Conservation (phyloP, 31 red algal genomes). For the Asparagopsis taxiformis region DNA sequence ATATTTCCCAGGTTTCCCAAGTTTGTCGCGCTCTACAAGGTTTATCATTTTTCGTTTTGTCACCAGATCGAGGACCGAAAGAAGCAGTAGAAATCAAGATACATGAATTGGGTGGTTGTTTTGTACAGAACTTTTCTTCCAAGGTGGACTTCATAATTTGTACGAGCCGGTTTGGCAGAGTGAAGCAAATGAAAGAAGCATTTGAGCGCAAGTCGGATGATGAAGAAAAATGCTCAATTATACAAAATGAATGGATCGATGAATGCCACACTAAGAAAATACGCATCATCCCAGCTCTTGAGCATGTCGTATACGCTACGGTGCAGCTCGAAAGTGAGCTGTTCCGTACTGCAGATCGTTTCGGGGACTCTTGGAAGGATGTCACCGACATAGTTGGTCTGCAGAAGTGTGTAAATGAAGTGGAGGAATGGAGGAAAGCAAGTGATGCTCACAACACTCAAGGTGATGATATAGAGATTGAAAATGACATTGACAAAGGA, state of each 20-base stretch:
- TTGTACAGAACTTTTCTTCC: conserved; percentile 36
- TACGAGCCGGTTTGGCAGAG: conserved; percentile 9
- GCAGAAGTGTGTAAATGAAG: conserved; percentile 16
- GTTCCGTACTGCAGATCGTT: conserved; percentile 35
- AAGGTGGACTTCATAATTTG: conserved; percentile 55
- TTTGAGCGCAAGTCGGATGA: neutral
- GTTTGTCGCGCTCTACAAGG: conserved; percentile 28
- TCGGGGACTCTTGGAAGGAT: conserved; percentile 53
- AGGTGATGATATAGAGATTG: conserved; percentile 1
- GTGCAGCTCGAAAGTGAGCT: conserved; percentile 21
- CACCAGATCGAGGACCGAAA: conserved; percentile 20
- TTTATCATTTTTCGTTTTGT: conserved; percentile 20
- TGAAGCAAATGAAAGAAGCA: conserved; percentile 29
- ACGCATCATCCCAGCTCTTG: neutral
- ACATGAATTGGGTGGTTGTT: conserved; percentile 50
- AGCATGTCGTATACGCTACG: conserved; percentile 32
- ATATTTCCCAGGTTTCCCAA: conserved; percentile 18
- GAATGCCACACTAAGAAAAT: conserved; percentile 16
- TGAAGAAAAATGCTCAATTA: conserved; percentile 24
- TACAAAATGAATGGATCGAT: conserved; percentile 42
- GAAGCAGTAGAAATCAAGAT: conserved; percentile 57
- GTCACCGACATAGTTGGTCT: conserved; percentile 19
- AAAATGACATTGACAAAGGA: conserved; percentile 6
- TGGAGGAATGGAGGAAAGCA: conserved; percentile 9
- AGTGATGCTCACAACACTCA: neutral